These are phyloP conservation scores for Leonotis leonurus DNA, from an alignment of 257 asterid genomes.

Conservation along the genomic window DNA sequence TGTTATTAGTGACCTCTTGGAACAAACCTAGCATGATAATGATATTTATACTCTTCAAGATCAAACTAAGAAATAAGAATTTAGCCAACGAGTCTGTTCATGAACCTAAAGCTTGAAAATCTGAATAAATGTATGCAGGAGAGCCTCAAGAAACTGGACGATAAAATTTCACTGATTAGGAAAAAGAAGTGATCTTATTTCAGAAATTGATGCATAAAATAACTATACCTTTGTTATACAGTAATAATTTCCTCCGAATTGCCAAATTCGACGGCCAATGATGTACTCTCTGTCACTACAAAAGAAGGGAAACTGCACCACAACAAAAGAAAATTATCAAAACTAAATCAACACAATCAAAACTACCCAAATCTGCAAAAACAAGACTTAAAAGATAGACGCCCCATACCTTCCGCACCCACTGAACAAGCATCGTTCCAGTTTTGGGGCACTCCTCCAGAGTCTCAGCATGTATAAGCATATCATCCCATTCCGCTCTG, in stretches of 20 bases:
- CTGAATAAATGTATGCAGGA: too few relatives aligned
- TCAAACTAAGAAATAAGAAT: too few relatives aligned
- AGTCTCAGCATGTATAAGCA: constrained; percentile 64
- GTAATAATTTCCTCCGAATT: constrained; percentile 41
- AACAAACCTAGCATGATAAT: not conserved
- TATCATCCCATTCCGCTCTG: constrained; percentile 84
- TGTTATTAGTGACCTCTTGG: not conserved
- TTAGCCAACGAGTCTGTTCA: too few relatives aligned
- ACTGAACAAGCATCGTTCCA: constrained; percentile 78
- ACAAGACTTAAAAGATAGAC: not conserved
- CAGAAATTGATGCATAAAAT: too few relatives aligned
- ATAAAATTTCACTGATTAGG: too few relatives aligned
- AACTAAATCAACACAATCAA: not conserved
- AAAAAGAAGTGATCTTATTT: too few relatives aligned
- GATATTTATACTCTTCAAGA: not conserved
- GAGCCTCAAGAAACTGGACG: too few relatives aligned
- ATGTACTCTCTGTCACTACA: constrained; percentile 85
- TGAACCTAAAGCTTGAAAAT: too few relatives aligned
- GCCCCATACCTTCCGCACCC: constrained; percentile 98
- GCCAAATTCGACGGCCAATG: constrained; percentile 77
- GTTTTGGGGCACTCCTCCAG: constrained; percentile 59
- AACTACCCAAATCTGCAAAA: not conserved
- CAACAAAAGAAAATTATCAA: constrained; percentile 19
- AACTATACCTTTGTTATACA: constrained; percentile 88
- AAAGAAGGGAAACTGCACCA: constrained; percentile 79